These are phyloP conservation scores for Teratosphaeria viscida DNA, from an alignment of 2,329 filamentous ascomycete genomes.

Conservation along the genomic window DNA sequence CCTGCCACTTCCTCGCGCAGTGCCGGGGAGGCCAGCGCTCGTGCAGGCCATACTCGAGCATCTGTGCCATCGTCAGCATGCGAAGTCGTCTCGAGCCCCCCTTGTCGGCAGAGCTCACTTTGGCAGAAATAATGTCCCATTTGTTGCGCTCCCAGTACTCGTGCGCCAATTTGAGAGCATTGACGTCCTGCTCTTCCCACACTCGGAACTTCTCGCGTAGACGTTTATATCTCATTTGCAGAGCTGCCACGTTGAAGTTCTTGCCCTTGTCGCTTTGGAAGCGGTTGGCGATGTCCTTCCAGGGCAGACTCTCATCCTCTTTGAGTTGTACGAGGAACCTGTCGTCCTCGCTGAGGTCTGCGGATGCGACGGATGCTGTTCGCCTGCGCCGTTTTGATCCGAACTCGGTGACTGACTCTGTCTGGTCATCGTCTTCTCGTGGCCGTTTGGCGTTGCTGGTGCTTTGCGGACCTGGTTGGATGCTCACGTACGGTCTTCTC, in stretches of 20 bases:
- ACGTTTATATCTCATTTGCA: constrained; percentile 46
- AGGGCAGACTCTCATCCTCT: constrained; percentile 42
- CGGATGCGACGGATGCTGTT: constrained; percentile 25
- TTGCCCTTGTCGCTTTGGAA: constrained; percentile 41
- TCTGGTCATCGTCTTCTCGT: constrained; percentile 29
- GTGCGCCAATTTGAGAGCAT: constrained; percentile 39
- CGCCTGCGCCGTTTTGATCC: constrained; percentile 31
- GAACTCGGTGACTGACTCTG: constrained; percentile 14
- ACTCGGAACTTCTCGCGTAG: constrained; percentile 40
- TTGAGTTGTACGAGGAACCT: constrained; percentile 40
- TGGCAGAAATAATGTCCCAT: constrained; percentile 43
- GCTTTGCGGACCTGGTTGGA: constrained; percentile 33
- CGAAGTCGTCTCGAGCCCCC: not conserved
- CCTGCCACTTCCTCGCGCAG: constrained; percentile 43
- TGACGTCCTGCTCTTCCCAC: constrained; percentile 42
- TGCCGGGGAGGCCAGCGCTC: constrained; percentile 43
- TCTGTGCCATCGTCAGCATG: constrained; percentile 26
- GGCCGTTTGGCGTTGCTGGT: constrained; percentile 26
- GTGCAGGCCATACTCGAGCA: constrained; percentile 40
- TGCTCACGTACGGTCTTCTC: constrained; percentile 32
- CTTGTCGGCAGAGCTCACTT: constrained; percentile 27
- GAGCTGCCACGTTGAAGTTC: constrained; percentile 39
- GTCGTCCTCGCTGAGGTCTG: constrained; percentile 42
- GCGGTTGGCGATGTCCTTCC: constrained; percentile 44
- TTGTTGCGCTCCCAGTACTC: constrained; percentile 45